A percentile compares a stretch with the other conserved stretches of the same genome.
These are phyloP conservation scores for Sphagnum magellanicum DNA, from an alignment of 228 moss, liverwort and hornwort genomes.

Conservation along the genomic window DNA sequence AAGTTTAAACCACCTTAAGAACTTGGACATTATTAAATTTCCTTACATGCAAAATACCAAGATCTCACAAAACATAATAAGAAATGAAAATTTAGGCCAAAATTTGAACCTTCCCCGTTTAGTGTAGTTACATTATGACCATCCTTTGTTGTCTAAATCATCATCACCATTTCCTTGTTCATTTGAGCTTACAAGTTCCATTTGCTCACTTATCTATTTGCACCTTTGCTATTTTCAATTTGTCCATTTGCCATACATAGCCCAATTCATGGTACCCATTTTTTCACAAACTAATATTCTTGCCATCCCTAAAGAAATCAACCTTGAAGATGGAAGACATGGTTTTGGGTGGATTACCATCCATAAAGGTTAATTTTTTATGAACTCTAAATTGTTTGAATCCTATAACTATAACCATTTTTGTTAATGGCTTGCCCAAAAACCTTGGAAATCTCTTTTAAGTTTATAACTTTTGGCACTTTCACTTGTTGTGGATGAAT, in stretches of 20 bases:
- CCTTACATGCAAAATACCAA: no score
- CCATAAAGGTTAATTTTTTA: not conserved
- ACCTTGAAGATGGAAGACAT: not conserved
- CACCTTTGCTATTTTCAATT: not conserved
- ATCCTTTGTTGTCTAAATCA: not conserved
- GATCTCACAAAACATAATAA: no score
- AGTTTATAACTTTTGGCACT: not conserved
- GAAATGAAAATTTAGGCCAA: not conserved
- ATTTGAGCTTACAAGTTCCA: not conserved
- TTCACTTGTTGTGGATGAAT: not conserved
- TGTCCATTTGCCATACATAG: not conserved
- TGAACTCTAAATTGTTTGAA: not conserved
- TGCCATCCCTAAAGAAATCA: not conserved
- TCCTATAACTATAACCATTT: not conserved
- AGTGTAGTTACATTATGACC: not conserved
- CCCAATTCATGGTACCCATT: not conserved
- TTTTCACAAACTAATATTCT: not conserved
- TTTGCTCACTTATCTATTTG: not conserved
- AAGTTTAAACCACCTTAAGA: no score
- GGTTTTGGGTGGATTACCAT: constrained; percentile 3
- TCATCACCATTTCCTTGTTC: not conserved
- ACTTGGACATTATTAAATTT: no score
- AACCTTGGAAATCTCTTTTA: not conserved
- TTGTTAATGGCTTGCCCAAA: not conserved
- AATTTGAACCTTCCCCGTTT: not conserved